Conservation (phyloP, 2,329 filamentous ascomycete genomes). For the Chalaropsis ovoidea region DNA sequence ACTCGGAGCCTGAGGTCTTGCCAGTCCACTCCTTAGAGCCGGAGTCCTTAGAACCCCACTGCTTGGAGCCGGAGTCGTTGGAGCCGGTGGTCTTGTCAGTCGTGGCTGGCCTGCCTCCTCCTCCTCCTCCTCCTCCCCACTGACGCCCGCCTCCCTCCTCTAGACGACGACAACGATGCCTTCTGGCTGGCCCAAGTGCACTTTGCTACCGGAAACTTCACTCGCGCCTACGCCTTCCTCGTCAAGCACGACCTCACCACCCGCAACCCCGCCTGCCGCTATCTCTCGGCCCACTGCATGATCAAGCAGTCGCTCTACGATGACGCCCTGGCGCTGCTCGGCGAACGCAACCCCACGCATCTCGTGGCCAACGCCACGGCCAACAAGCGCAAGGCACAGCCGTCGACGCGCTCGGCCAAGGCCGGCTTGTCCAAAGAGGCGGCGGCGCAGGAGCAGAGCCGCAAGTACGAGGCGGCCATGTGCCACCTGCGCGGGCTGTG, state of each 20-base stretch:
- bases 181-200: constrained; percentile 98
- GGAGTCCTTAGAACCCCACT: no score
- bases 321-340: constrained; percentile 74
- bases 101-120: constrained; percentile 8
- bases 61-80: no score
- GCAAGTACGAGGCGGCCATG: constrained; percentile 92
- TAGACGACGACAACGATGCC: constrained; percentile 86
- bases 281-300: constrained; percentile 86
- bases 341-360: constrained; percentile 88
- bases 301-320: constrained; percentile 87
- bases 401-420: constrained; percentile 39
- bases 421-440: constrained; percentile 15
- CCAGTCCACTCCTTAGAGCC: no score
- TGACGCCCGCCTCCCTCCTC: constrained; percentile 10
- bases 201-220: constrained; percentile 91
- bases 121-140: not conserved
- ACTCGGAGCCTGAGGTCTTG: no score
- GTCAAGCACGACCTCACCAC: constrained; percentile 71
- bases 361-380: constrained; percentile 53
- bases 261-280: constrained; percentile 77
- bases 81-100: no score
- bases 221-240: constrained; percentile 77
- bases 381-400: constrained; percentile 54
- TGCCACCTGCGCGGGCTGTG: constrained; percentile 89
- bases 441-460: constrained; percentile 29